phyloP scores from a whole-genome alignment of 805 yeast species.

The Ogataea trehaloabstinens region DNA sequence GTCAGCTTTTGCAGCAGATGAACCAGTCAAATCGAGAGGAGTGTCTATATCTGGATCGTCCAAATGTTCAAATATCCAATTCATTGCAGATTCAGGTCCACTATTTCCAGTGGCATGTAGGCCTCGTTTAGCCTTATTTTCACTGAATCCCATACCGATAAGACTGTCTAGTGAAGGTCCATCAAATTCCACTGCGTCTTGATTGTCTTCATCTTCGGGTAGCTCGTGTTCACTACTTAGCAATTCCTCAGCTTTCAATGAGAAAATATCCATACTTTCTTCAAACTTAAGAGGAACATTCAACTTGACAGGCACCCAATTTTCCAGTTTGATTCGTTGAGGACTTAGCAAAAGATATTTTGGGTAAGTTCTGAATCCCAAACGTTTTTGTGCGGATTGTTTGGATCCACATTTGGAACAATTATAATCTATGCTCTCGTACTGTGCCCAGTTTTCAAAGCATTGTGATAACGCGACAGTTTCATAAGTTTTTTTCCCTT shows the following conservation, averaged over 20 bases:
- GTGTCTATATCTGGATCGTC: constrained; percentile 79
- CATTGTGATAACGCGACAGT: constrained; percentile 49
- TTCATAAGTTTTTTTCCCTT: constrained; percentile 47
- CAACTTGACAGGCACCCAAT: constrained; percentile 87
- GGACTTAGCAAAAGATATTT: constrained; percentile 67
- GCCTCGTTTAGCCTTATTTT: constrained; percentile 62
- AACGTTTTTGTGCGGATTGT: constrained; percentile 38
- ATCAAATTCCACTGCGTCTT: constrained; percentile 50
- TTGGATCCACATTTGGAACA: constrained; percentile 54
- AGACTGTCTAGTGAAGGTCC: constrained; percentile 52
- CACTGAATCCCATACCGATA: constrained; percentile 84
- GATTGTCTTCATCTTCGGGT: constrained; percentile 34
- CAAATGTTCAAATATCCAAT: constrained; percentile 87
- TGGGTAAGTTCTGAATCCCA: constrained; percentile 64
- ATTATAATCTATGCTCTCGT: constrained; percentile 59
- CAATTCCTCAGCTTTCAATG: constrained; percentile 40
- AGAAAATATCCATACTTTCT: constrained; percentile 41
- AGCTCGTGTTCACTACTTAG: constrained; percentile 39
- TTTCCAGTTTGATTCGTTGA: constrained; percentile 75
- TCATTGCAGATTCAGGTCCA: constrained; percentile 70
- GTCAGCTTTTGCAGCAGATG: constrained; percentile 22
- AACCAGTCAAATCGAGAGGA: constrained; percentile 40
- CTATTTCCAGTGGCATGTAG: constrained; percentile 69
- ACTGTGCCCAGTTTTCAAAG: constrained; percentile 41
- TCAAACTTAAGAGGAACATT: constrained; percentile 64